Percentiles rank a stretch among this genome's conserved stretches.
Evolutionary conservation across 768 basidiomycete genomes (phyloP).

Genomic region (Termitomyces sp.): DNA sequence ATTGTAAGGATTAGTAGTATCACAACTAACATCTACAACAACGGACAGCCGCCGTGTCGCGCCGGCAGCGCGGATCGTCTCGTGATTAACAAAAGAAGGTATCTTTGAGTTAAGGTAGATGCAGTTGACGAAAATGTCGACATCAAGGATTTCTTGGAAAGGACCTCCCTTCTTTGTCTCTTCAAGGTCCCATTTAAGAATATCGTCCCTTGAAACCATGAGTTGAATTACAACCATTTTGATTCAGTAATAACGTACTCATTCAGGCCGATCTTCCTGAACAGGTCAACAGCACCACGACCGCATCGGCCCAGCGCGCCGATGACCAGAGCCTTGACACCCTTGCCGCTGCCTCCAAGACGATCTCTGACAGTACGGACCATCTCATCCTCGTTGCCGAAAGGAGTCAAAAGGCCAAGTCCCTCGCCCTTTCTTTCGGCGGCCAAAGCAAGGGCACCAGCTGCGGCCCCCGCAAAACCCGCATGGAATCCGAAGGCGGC

Average conservation of each 20-base stretch:
- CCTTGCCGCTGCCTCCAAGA: slow-evolving; percentile 64
- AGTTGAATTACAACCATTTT: background rate
- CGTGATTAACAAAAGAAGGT: slow-evolving; percentile 73
- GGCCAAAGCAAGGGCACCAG: slow-evolving; percentile 77
- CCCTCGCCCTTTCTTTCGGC: slow-evolving; percentile 54
- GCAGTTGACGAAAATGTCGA: slow-evolving; percentile 98
- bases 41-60: slow-evolving; percentile 62
- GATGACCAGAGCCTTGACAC: slow-evolving; percentile 86
- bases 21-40: slow-evolving; percentile 97
- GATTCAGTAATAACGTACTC: slow-evolving; percentile 57
- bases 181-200: slow-evolving; percentile 95
- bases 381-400: slow-evolving; percentile 81
- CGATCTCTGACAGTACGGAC: slow-evolving; percentile 62
- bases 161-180: slow-evolving; percentile 98
- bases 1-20: slow-evolving; percentile 98
- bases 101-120: slow-evolving; percentile 91
- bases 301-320: slow-evolving; percentile 96
- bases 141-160: slow-evolving; percentile 91
- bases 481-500: slow-evolving; percentile 99
- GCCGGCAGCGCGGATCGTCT: slow-evolving; percentile 72
- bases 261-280: slow-evolving; percentile 90
- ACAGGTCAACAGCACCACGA: slow-evolving; percentile 90
- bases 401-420: slow-evolving; percentile 74
- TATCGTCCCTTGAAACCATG: slow-evolving; percentile 61
- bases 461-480: slow-evolving; percentile 97